Base-by-base conservation (phyloP, 139 green algal genomes). In the Coccomyxa sp. region DNA sequence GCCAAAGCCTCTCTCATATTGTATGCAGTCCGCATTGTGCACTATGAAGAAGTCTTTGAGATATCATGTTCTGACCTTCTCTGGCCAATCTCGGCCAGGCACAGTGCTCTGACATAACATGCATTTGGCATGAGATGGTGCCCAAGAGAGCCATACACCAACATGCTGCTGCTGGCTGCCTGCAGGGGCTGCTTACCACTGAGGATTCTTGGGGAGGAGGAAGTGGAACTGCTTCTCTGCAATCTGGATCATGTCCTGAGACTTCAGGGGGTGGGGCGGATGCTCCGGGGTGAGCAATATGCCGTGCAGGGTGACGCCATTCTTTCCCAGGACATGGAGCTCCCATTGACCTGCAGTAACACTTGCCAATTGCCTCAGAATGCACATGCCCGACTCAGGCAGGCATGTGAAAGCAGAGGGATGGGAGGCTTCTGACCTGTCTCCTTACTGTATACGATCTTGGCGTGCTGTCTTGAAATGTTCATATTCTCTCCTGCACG, bases 291-390 rank as follows among this genome's bases (percentile, higher is more conserved):
- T 78, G 58, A 85, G 41, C 29, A 84, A 72, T 18, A 73, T 58
- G 16, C 83, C 84, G 34, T 87, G 64, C 24, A 93, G 79, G 9
- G 76, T 81, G 50, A 91, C 87, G 27, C 93, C 93, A 73, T 97
- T 97, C 82, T 96, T 96, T 38, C 93, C 93, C 74, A 95, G 64
- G 75, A 93, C 83, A 0, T 82, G n/a, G 3, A 93, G 78, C 39
- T 86, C 77, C 55, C 82, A 92, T 9, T n/a, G n/a, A 31, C 80
- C 82, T 89, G 81, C 55, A 82, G 50, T 64, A 22, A 31, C 50
- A 22, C 50, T 22, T 2, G 5, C 22, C 22, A 64, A 64, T 5
- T 4, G 50, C 50, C 27, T 6, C 18, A 31, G 50, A 1, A 64
- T 10, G 22, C 27, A 1, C 22, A 64, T 64, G 22, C 1, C 50